A percentile compares a stretch with the other conserved stretches of the same genome.
Conservation (phyloP, 805 yeast genomes). For the Wickerhamomyces chaumierensis region DNA sequence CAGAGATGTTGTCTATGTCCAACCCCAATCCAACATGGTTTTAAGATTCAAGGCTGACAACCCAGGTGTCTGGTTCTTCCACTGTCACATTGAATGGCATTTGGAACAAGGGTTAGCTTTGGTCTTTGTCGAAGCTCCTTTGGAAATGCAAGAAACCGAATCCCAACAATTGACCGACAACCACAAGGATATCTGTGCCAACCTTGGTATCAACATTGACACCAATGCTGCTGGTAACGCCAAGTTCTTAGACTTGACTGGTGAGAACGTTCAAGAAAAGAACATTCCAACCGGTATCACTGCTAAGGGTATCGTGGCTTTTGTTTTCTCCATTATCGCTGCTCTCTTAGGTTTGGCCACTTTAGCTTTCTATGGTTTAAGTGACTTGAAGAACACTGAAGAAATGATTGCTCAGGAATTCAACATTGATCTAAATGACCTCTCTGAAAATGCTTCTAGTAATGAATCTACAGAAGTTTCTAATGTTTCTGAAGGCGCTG, state of each 20-base stretch:
- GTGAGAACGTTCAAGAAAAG: slow-evolving; percentile 60
- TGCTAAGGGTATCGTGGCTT: slow-evolving; percentile 87
- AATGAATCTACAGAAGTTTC: too few relatives aligned
- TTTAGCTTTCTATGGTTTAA: slow-evolving; percentile 75
- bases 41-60: slow-evolving; percentile 84
- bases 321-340: slow-evolving; percentile 80
- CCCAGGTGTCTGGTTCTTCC: slow-evolving; percentile 99
- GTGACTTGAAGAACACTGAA: slow-evolving; percentile 67
- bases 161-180: slow-evolving; percentile 50
- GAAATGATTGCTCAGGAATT: slow-evolving; percentile 32
- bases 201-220: slow-evolving; percentile 34
- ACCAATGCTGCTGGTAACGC: slow-evolving; percentile 92
- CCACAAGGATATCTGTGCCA: slow-evolving; percentile 50
- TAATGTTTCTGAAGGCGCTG: too few relatives aligned
- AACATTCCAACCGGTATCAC: slow-evolving; percentile 84
- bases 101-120: slow-evolving; percentile 87
- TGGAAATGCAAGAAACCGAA: slow-evolving; percentile 40
- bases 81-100: slow-evolving; percentile 99
- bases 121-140: slow-evolving; percentile 75
- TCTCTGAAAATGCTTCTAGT: not conserved
- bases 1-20: slow-evolving; percentile 73
- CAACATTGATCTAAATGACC: slow-evolving; percentile 9
- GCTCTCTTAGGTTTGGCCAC: slow-evolving; percentile 74
- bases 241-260: slow-evolving; percentile 55
- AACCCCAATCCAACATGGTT: slow-evolving; percentile 78